These are phyloP conservation scores for Leccinum aurantiacum DNA, from an alignment of 768 basidiomycete species.

Conservation along the genomic window DNA sequence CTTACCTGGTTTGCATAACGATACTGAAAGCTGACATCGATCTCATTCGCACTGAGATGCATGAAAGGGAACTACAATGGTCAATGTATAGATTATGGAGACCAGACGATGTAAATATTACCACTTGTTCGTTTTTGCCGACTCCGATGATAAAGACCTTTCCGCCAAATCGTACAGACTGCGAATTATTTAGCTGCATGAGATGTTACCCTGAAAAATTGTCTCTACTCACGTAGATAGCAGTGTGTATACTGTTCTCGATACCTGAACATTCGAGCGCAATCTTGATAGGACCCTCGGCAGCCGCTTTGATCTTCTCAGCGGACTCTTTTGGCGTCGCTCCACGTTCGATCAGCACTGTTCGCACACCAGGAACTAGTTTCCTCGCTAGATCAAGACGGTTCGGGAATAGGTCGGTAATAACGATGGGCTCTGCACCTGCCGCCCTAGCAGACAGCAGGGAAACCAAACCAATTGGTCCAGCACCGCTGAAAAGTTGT, in stretches of 20 bases:
- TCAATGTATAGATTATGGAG: neutral
- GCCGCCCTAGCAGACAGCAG: conserved; percentile 65
- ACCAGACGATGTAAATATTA: conserved; percentile 27
- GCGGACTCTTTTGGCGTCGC: conserved; percentile 50
- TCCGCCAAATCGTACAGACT: conserved; percentile 65
- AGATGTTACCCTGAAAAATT: neutral
- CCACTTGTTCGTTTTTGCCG: conserved; percentile 60
- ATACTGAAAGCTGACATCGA: conserved; percentile 68
- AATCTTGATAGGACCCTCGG: conserved; percentile 49
- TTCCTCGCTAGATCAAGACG: conserved; percentile 67
- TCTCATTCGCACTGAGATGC: conserved; percentile 69
- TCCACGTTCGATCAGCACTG: conserved; percentile 53
- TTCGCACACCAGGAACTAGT: conserved; percentile 56
- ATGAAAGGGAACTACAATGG: conserved; percentile 61
- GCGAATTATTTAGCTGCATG: neutral
- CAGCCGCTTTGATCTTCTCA: conserved; percentile 49
- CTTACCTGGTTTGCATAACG: conserved; percentile 63
- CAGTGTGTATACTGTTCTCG: conserved; percentile 60
- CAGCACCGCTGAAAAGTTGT: conserved; percentile 50
- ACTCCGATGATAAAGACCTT: conserved; percentile 74
- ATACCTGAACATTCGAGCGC: conserved; percentile 66
- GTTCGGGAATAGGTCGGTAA: conserved; percentile 65
- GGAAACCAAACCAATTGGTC: conserved; percentile 64
- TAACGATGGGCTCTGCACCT: conserved; percentile 68
- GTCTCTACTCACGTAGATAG: conserved; percentile 46